Evolutionary conservation across 306 rosid species (phyloP), one percentile per base, ranked within the genome.

Genomic region (Lathyrus aphaca): DNA sequence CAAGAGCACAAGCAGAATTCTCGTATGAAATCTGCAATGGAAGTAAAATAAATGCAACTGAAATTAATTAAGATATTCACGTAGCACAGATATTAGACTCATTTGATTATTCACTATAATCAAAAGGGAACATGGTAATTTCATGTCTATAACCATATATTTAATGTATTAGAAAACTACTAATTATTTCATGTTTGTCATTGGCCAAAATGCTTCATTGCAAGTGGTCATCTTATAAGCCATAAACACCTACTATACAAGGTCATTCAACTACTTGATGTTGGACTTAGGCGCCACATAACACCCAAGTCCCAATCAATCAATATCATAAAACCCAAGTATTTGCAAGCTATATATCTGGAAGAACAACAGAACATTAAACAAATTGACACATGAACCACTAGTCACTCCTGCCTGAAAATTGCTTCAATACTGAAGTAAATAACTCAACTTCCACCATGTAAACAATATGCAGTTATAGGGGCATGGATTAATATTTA

Each of bases 11-110:
- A 58, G 84, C 77, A 76, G 89, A 74, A 74, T 80, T 84, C 81
- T 83, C 82, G 61, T 86, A 87, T 39, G 98, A 86, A 77, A 76
- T 85, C 98, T 92, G 86, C 40, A 66, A 50, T 53, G 69, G 44
- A 76, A 78, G 67, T 76, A 64, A 75, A 57, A 61, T 51, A 73
- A 54, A 61, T 7, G 62, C 53, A 75, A 72, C 14, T 37, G 29
- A 30, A 40, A 67, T 46, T 54, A 40, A 67, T 46, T 54, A 75
- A 44, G 23, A 57, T 23, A 73, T 72, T 15, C 48, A 55, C 54
- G 6, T 51, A 61, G 39, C 38, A 39, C 29, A 68, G 40, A 50
- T 23, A 64, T 23, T 69, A 50, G 42, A 13, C 43, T 66, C 42
- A 32, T 45, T 74, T 42, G 21, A 56, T 46, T 39, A 56, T 6